These are phyloP conservation scores for Clarireedia paspali DNA, from an alignment of 2,329 filamentous ascomycete genomes.

Conservation along the genomic window DNA sequence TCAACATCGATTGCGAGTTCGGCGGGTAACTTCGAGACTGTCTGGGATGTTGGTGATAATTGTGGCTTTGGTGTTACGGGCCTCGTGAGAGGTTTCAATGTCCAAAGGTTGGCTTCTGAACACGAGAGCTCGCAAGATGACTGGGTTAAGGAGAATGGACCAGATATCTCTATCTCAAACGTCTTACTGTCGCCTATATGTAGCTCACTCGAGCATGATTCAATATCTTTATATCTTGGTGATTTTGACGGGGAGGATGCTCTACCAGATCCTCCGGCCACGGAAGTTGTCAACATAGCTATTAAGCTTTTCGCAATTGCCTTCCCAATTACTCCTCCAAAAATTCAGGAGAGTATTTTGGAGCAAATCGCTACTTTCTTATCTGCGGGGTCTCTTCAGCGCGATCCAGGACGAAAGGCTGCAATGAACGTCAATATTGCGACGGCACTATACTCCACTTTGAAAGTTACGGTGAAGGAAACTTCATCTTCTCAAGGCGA, in stretches of 20 bases:
- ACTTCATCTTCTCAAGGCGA: conserved; percentile 66
- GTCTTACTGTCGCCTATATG: conserved; percentile 65
- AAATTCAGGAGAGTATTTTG: conserved; percentile 90
- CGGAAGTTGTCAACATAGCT: conserved; percentile 89
- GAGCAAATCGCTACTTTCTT: conserved; percentile 89
- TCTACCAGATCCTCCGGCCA: conserved; percentile 73
- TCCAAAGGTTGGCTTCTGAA: conserved; percentile 63
- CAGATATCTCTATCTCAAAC: conserved; percentile 57
- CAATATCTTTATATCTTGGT: conserved; percentile 66
- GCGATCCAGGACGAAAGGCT: conserved; percentile 80
- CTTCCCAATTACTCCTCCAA: conserved; percentile 79
- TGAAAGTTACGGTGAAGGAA: conserved; percentile 80
- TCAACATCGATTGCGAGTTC: conserved; percentile 89
- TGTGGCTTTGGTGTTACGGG: conserved; percentile 90
- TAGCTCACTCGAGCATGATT: conserved; percentile 82
- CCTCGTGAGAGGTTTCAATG: conserved; percentile 68
- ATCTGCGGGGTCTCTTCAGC: conserved; percentile 69
- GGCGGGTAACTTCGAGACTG: conserved; percentile 80
- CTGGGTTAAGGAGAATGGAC: conserved; percentile 45
- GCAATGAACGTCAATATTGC: conserved; percentile 89
- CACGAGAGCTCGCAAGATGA: conserved; percentile 46
- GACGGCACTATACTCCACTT: conserved; percentile 67
- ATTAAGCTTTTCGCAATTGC: conserved; percentile 90
- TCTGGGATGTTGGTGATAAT: conserved; percentile 95
- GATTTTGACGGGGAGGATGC: conserved; percentile 35